These are phyloP conservation scores for Cucurbita argyrosperma DNA, from an alignment of 306 rosid genomes.

Conservation along the genomic window DNA sequence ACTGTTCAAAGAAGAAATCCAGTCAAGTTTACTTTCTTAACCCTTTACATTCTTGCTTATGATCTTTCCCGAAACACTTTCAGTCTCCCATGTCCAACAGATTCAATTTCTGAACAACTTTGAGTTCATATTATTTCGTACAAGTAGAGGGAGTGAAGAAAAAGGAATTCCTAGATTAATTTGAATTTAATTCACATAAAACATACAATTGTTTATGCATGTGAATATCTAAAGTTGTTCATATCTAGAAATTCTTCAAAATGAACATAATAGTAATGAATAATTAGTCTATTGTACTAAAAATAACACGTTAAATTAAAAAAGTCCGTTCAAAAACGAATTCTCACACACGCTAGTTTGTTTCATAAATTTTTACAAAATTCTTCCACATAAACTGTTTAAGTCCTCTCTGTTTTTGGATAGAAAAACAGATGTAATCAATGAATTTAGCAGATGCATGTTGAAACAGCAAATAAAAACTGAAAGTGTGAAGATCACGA, in stretches of 20 bases:
- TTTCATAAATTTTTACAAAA: neutral
- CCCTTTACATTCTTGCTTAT: neutral
- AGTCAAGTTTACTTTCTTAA: neutral
- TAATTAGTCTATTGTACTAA: too few species aligned
- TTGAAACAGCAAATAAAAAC: neutral
- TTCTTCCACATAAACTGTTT: neutral
- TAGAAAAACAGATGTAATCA: neutral
- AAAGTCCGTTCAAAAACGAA: neutral
- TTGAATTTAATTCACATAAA: neutral
- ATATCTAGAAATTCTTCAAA: too few species aligned
- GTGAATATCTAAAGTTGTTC: neutral
- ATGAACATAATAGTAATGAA: too few species aligned
- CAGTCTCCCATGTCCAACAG: neutral
- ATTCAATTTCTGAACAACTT: neutral
- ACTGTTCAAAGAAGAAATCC: neutral
- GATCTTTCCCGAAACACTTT: neutral
- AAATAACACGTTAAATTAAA: neutral
- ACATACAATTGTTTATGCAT: neutral
- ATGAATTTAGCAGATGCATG: neutral
- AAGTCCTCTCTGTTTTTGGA: neutral
- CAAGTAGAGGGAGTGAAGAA: neutral
- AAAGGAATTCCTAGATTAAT: neutral
- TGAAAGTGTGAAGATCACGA: neutral
- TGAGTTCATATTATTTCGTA: neutral
- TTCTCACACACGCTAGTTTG: neutral